Base-by-base conservation (phyloP, 805 yeast species). In the Candida fluviatilis region DNA sequence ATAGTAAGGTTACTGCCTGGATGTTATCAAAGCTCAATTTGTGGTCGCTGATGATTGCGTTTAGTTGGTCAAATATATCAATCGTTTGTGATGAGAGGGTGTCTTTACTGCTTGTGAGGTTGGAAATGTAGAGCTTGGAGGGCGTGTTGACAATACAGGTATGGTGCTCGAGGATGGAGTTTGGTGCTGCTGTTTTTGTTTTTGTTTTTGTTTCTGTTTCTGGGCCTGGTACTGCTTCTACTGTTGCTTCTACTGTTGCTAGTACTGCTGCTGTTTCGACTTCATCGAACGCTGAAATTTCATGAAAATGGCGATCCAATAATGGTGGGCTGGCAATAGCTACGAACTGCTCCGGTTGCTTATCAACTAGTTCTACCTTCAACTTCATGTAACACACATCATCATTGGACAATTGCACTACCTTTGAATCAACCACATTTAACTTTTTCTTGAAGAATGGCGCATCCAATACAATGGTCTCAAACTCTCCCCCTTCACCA, bases 401-500 rank as follows among this genome's bases (percentile, higher is more conserved):
- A 50, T 78, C 89, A 37, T 66, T 70, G 1, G 80, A 62, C 43
- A 73, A 80, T 14, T 69, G 56, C 1, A 76, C 60, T 1, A 73
- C 56, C 19, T 66, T 52, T 12, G 55, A 55, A 2, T 69, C 62
- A 1, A 49, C 56, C 13, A 84, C 59, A 6, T 60, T 63, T 31
- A 82, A 56, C 37, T 57, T 63, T 27, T 76, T 79, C 23, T 62
- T 64, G 63, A 91, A 93, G 43, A 87, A 82, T 0, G 96, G 95
- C 1, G 95, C 87, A 58, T 93, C 96, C 19, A 93, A 66, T 2
- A 91, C 98, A 48, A 91, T 65, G 0, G 96, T 83, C 58, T 93
- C 99, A 59, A 88, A 93, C 59, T 93, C 99, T 1, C 99, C 99
- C 24, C 99, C 99, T 66, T 93, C 99, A 11, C 99, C 99, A 64